Conservation (phyloP, 495 filamentous ascomycete species). For the Xylaria intraflava region DNA sequence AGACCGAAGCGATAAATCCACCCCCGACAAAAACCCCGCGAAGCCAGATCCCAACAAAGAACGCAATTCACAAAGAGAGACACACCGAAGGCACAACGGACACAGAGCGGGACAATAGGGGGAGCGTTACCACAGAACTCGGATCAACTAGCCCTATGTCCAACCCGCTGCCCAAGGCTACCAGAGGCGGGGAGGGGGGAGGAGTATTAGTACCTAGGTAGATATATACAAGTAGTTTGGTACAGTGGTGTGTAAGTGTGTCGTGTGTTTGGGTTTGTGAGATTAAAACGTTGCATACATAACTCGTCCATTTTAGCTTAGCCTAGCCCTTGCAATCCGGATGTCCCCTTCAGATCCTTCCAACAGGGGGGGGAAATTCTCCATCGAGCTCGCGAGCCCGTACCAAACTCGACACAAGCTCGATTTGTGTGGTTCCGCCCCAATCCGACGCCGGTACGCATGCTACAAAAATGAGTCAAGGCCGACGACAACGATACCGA, state of each 20-base stretch:
- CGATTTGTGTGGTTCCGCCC: background rate
- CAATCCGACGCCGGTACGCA: slow-evolving; percentile 5
- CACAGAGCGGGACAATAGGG: too few species aligned
- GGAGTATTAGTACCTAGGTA: background rate
- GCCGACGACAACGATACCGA: too few species aligned
- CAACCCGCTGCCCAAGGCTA: background rate
- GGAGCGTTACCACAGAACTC: too few species aligned
- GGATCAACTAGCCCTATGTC: too few species aligned
- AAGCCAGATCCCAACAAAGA: too few species aligned
- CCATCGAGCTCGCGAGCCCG: background rate
- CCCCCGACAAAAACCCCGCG: too few species aligned
- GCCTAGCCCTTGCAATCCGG: background rate
- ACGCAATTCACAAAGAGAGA: too few species aligned
- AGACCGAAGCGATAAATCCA: too few species aligned
- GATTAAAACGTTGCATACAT: background rate
- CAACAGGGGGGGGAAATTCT: background rate
- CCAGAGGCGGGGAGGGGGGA: background rate
- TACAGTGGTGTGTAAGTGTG: slow-evolving; percentile 4
- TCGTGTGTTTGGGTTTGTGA: too few species aligned
- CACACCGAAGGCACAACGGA: too few species aligned
- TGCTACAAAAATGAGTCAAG: background rate
- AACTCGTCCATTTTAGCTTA: background rate
- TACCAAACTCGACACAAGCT: background rate
- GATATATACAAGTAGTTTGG: slow-evolving; percentile 9
- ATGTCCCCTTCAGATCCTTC: background rate